Conservation (phyloP, 495 filamentous ascomycete species). For the Neurospora tetraspora region DNA sequence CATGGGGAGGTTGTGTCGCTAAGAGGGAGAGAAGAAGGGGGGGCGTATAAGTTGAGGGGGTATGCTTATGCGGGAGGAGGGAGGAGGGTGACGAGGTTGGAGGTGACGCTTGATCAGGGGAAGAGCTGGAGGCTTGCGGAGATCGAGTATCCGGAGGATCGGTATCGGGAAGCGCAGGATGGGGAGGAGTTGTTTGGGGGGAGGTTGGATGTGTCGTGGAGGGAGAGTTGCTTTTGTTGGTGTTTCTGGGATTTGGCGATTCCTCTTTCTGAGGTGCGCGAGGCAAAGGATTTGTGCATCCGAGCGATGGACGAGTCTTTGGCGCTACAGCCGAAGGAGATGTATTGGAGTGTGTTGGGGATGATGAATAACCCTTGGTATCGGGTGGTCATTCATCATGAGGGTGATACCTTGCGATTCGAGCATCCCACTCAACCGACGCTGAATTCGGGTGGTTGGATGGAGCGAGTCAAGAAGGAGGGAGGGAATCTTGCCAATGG, state of each 20-base stretch:
- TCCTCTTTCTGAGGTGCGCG: slow-evolving; percentile 47
- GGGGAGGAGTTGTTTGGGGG: slow-evolving; percentile 66
- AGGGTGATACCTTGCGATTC: slow-evolving; percentile 58
- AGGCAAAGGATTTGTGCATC: slow-evolving; percentile 66
- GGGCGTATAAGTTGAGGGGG: slow-evolving; percentile 57
- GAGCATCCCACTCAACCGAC: slow-evolving; percentile 88
- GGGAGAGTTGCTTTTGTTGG: slow-evolving; percentile 85
- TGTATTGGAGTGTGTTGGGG: slow-evolving; percentile 94
- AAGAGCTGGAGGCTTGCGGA: slow-evolving; percentile 72
- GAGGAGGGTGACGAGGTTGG: slow-evolving; percentile 72
- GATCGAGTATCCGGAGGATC: slow-evolving; percentile 79
- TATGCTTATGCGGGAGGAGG: slow-evolving; percentile 92
- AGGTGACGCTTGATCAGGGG: slow-evolving; percentile 79
- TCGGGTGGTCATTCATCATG: slow-evolving; percentile 66
- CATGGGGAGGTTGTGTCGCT: slow-evolving; percentile 67
- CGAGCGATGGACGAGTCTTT: slow-evolving; percentile 89
- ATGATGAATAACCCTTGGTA: slow-evolving; percentile 99
- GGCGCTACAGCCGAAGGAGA: slow-evolving; percentile 80
- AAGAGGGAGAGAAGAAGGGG: slow-evolving; percentile 11
- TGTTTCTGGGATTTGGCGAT: slow-evolving; percentile 85
- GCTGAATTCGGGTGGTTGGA: slow-evolving; percentile 78
- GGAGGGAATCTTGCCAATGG: slow-evolving; percentile 76
- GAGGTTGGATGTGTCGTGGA: slow-evolving; percentile 68
- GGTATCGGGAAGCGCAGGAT: slow-evolving; percentile 58
- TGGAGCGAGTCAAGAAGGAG: slow-evolving; percentile 85